phyloP scores from a whole-genome alignment of 306 rosid species.

The Cucurbita maxima region DNA sequence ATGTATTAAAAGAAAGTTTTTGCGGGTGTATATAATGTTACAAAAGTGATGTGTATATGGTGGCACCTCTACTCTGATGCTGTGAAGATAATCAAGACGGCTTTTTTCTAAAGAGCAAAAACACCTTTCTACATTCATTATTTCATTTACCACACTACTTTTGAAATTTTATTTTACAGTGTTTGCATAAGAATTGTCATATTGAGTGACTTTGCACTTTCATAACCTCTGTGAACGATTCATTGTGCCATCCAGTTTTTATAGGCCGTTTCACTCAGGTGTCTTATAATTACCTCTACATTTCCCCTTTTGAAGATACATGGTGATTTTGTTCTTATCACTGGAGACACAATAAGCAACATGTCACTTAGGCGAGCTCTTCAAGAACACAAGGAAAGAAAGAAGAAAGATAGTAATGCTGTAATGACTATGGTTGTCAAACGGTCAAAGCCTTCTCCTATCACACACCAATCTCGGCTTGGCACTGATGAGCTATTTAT shows the following conservation, averaged over 20 bases:
- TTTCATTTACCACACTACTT: not conserved
- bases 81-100: not conserved
- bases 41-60: not conserved
- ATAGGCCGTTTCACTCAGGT: not conserved
- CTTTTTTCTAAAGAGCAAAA: not conserved
- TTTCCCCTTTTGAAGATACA: conserved; percentile 51
- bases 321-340: conserved; percentile 89
- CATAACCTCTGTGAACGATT: not conserved
- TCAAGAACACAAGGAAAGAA: conserved; percentile 80
- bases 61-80: not conserved
- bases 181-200: not conserved
- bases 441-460: conserved; percentile 71
- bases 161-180: not conserved
- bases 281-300: conserved; percentile 13
- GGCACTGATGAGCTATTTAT: conserved; percentile 90
- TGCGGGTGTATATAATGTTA: not conserved
- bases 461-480: conserved; percentile 77
- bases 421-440: conserved; percentile 92
- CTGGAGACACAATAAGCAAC: conserved; percentile 97
- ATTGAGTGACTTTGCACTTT: not conserved
- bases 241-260: not conserved
- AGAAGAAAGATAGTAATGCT: conserved; percentile 80
- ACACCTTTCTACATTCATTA: not conserved
- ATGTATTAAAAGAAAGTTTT: not conserved
- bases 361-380: conserved; percentile 88